These are phyloP conservation scores for Roridomyces roridus DNA, from an alignment of 768 basidiomycete genomes.

Conservation along the genomic window DNA sequence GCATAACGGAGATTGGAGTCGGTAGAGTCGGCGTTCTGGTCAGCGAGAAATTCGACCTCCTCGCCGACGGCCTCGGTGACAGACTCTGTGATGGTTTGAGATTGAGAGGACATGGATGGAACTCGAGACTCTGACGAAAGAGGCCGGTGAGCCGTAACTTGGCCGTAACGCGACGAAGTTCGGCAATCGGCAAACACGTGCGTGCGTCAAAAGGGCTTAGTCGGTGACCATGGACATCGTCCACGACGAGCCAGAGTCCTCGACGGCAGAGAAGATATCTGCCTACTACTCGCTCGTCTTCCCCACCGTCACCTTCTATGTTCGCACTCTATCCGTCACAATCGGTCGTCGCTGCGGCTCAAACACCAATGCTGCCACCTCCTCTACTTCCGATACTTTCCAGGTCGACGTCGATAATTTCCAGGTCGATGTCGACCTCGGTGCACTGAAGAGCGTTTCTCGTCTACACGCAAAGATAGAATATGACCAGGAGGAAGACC, in stretches of 20 bases:
- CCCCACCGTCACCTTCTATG: constrained; percentile 94
- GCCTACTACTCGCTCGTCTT: constrained; percentile 96
- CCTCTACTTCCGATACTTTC: constrained; percentile 61
- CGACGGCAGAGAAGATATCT: constrained; percentile 75
- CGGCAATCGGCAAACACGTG: background rate
- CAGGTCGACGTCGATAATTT: constrained; percentile 74
- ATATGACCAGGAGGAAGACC: constrained; percentile 88
- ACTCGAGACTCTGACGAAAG: background rate
- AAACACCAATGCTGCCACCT: constrained; percentile 50
- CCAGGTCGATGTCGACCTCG: constrained; percentile 89
- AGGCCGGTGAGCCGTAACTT: background rate
- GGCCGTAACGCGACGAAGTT: constrained; percentile 3
- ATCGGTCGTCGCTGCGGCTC: constrained; percentile 90
- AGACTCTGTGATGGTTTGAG: constrained; percentile 30
- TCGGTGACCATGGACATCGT: constrained; percentile 13
- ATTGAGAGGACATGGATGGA: constrained; percentile 21
- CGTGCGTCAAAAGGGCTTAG: too few species aligned
- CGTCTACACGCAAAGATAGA: constrained; percentile 95
- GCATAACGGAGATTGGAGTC: constrained; percentile 75
- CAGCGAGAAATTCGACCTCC: constrained; percentile 63
- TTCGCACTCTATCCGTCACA: constrained; percentile 92
- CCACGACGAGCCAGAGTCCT: constrained; percentile 35
- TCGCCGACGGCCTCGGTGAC: constrained; percentile 49
- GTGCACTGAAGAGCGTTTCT: constrained; percentile 97
- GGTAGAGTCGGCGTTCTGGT: constrained; percentile 66